Percentiles rank a stretch among this genome's conserved stretches.
Evolutionary conservation across 2,329 filamentous ascomycete species (phyloP).

Genomic region (Stylonectria norvegica): DNA sequence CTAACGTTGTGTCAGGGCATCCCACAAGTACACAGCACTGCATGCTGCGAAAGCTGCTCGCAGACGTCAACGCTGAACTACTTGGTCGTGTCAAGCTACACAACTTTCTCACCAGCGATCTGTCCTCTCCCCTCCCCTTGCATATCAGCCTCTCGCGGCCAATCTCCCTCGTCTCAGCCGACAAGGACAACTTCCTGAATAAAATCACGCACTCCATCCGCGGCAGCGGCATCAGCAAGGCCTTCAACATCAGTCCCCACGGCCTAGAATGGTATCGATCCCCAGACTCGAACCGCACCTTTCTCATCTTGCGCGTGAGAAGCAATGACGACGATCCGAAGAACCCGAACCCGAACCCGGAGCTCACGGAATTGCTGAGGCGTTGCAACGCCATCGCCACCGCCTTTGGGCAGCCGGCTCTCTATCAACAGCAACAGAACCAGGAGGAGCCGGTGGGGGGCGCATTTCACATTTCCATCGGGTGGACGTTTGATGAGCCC

Average conservation of each 20-base stretch:
- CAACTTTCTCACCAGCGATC: slow-evolving; percentile 71
- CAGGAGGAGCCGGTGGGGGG: slow-evolving; percentile 21
- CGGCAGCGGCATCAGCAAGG: slow-evolving; percentile 19
- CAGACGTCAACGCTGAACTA: slow-evolving; percentile 33
- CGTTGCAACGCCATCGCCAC: slow-evolving; percentile 63
- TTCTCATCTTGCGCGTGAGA: slow-evolving; percentile 71
- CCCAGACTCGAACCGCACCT: slow-evolving; percentile 67
- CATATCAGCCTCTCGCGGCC: slow-evolving; percentile 90
- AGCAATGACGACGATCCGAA: slow-evolving; percentile 12
- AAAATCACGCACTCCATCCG: slow-evolving; percentile 45
- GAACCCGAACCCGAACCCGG: slow-evolving; percentile 42
- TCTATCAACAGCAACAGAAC: slow-evolving; percentile 56
- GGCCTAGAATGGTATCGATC: slow-evolving; percentile 50
- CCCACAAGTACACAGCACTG: slow-evolving; percentile 47
- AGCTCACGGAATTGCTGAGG: slow-evolving; percentile 60
- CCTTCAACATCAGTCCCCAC: slow-evolving; percentile 39
- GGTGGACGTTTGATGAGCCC: slow-evolving; percentile 68
- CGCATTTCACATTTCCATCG: slow-evolving; percentile 85
- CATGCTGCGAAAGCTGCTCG: slow-evolving; percentile 43
- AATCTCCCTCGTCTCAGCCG: slow-evolving; percentile 67
- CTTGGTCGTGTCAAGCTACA: slow-evolving; percentile 46
- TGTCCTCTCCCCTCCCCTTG: slow-evolving; percentile 73
- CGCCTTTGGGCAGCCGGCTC: slow-evolving; percentile 60
- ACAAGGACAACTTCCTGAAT: slow-evolving; percentile 65
- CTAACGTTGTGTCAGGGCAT: slow-evolving; percentile 44